A percentile compares a stretch with the other conserved stretches of the same genome.
Evolutionary conservation across 768 basidiomycete genomes (phyloP).

Genomic region (Trametes sanguinea): DNA sequence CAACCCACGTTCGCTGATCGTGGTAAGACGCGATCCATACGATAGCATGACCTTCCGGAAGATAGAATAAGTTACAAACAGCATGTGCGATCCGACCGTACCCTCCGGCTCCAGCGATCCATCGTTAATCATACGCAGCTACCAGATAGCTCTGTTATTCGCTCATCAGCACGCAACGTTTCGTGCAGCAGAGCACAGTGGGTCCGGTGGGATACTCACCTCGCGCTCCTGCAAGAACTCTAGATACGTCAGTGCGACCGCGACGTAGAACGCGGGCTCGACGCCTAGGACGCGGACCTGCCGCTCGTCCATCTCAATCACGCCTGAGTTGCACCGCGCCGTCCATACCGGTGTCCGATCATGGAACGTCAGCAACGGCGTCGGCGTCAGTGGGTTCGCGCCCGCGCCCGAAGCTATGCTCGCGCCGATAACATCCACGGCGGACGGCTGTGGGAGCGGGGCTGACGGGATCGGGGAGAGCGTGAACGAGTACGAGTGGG

Average conservation of each 20-base stretch:
- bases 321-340: constrained; percentile 56
- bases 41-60: constrained; percentile 12
- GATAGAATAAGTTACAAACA: constrained; percentile 20
- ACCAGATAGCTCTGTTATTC: constrained; percentile 34
- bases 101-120: neutral
- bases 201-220: constrained; percentile 43
- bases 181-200: too few relatives aligned
- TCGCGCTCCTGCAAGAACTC: constrained; percentile 80
- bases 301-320: constrained; percentile 61
- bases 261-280: constrained; percentile 77
- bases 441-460: constrained; percentile 27
- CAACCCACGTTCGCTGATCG: neutral
- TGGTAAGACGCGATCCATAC: neutral
- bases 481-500: constrained; percentile 64
- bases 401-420: constrained; percentile 5
- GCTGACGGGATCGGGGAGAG: constrained; percentile 39
- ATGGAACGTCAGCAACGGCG: constrained; percentile 64
- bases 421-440: constrained; percentile 2
- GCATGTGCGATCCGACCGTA: neutral
- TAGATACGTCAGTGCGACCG: constrained; percentile 70
- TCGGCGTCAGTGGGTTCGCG: constrained; percentile 34
- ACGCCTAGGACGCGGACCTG: constrained; percentile 65
- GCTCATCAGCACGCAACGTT: neutral
- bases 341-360: constrained; percentile 72
- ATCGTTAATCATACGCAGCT: constrained; percentile 32